Evolutionary conservation across 352 stramenopile species (phyloP).

Genomic region (Saprolegnia diclina): DNA sequence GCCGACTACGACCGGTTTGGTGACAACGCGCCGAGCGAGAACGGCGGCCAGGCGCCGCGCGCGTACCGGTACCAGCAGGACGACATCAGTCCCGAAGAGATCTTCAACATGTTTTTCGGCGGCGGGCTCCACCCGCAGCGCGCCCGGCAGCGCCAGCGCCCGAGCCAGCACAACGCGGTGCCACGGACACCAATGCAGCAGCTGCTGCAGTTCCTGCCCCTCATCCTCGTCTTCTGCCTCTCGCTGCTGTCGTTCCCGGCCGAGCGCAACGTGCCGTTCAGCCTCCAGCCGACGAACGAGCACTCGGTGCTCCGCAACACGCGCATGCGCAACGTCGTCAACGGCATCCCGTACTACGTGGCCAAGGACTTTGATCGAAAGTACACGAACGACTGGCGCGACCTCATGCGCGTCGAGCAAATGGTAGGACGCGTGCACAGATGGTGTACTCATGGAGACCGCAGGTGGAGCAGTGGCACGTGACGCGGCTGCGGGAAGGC

Average conservation of each 20-base stretch:
- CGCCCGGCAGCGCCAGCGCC: constrained; percentile 36
- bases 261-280: constrained; percentile 72
- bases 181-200: constrained; percentile 42
- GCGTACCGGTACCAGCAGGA: constrained; percentile 35
- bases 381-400: constrained; percentile 80
- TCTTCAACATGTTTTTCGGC: constrained; percentile 92
- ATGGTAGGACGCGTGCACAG: too few species aligned
- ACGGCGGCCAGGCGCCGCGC: constrained; percentile 26
- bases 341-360: constrained; percentile 85
- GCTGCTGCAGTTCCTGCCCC: constrained; percentile 75
- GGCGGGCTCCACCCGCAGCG: constrained; percentile 55
- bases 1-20: constrained; percentile 81
- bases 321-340: constrained; percentile 75
- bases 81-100: constrained; percentile 85
- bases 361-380: constrained; percentile 80
- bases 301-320: constrained; percentile 69
- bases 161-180: constrained; percentile 38
- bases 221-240: constrained; percentile 82
- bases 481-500: constrained; percentile 58
- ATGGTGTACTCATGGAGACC: too few species aligned
- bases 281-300: constrained; percentile 65
- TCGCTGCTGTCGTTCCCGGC: constrained; percentile 73
- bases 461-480: constrained; percentile 69
- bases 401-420: constrained; percentile 78
- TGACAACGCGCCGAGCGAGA: constrained; percentile 42